phyloP scores from a whole-genome alignment of 495 filamentous ascomycete species.

The Acidomyces sp. region DNA sequence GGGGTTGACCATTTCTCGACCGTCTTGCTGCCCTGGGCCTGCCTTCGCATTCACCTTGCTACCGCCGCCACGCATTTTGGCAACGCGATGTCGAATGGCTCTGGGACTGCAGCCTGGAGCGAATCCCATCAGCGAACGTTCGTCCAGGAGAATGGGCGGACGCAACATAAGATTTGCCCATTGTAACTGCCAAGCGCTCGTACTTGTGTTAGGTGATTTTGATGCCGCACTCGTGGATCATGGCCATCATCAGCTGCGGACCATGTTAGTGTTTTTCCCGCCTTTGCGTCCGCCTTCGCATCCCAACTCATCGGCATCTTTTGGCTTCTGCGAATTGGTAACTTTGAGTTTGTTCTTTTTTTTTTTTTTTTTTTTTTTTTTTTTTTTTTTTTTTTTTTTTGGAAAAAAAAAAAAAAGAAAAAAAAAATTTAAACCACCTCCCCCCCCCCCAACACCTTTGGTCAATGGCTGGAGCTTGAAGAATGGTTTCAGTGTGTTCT shows the following conservation, averaged over 20 bases:
- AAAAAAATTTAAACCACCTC: not conserved
- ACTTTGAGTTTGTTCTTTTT: not conserved
- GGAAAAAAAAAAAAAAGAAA: not conserved
- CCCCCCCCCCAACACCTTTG: not conserved
- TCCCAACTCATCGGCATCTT: slow-evolving; percentile 20
- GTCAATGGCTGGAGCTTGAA: not conserved
- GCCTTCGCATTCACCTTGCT: not conserved
- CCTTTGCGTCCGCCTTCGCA: slow-evolving; percentile 15
- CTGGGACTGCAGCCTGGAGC: slow-evolving; percentile 16
- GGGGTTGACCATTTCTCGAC: not conserved
- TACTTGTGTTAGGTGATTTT: slow-evolving; percentile 9
- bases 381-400: too few relatives aligned
- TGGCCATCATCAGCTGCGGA: slow-evolving; percentile 12
- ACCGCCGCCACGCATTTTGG: slow-evolving; percentile 4
- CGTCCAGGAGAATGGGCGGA: not conserved
- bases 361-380: not conserved
- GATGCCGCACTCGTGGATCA: slow-evolving; percentile 10
- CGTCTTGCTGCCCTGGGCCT: not conserved
- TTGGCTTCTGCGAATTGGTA: too few relatives aligned
- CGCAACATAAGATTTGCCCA: slow-evolving; percentile 6
- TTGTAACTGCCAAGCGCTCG: slow-evolving; percentile 4
- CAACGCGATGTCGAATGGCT: slow-evolving; percentile 16
- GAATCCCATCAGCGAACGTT: not conserved
- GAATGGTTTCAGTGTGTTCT: not conserved
- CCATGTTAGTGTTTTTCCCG: slow-evolving; percentile 4